Evolutionary conservation across 345 rosid genomes (phyloP).

Genomic region (Citrus inodora): DNA sequence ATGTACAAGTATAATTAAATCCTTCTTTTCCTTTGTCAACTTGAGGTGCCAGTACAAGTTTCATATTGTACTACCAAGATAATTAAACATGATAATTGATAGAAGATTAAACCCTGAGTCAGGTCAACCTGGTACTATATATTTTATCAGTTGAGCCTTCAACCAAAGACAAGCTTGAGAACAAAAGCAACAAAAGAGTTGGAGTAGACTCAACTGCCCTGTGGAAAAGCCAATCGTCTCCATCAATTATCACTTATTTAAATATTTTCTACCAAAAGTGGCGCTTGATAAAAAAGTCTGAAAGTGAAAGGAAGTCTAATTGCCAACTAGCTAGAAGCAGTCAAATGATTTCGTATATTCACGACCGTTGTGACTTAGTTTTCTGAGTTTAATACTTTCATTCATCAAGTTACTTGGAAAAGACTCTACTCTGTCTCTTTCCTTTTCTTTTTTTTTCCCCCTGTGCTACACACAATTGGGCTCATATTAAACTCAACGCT

Average conservation of each 20-base stretch:
- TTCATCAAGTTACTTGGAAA: background rate
- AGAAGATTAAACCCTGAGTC: background rate
- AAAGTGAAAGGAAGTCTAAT: background rate
- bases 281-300: background rate
- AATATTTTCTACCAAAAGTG: background rate
- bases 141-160: background rate
- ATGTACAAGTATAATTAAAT: too few relatives aligned
- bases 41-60: background rate
- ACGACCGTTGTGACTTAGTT: background rate
- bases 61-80: background rate
- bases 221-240: constrained; percentile 18
- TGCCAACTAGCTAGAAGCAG: background rate
- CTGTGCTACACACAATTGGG: background rate
- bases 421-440: background rate
- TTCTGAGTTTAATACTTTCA: background rate
- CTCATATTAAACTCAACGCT: background rate
- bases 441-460: too few relatives aligned
- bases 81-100: background rate
- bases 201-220: constrained; percentile 31
- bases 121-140: background rate
- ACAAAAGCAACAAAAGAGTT: background rate
- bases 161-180: constrained; percentile 17
- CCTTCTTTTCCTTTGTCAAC: background rate
- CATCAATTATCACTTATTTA: background rate
- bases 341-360: background rate